phyloP scores from a whole-genome alignment of 106 monocot species.

The Iris macrosiphon region DNA sequence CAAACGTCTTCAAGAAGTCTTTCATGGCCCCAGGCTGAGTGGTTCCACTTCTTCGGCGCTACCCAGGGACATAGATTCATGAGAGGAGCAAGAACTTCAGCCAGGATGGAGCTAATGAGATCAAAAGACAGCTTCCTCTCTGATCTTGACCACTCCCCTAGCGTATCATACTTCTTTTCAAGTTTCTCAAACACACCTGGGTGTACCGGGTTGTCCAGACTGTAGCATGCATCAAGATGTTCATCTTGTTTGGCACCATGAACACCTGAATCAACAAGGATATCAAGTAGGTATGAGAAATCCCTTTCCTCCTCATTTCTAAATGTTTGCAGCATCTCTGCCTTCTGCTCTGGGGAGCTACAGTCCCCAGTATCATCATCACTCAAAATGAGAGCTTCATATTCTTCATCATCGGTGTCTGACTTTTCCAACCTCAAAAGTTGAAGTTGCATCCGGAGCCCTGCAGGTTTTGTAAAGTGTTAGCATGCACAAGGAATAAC shows the following conservation, averaged over 20 bases:
- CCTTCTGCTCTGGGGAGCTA: neutral
- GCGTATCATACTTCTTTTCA: slow-evolving; percentile 42
- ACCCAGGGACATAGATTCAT: slow-evolving; percentile 44
- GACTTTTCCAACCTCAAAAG: slow-evolving; percentile 37
- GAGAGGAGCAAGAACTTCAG: slow-evolving; percentile 22
- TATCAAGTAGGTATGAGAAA: slow-evolving; percentile 57
- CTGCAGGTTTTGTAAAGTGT: slow-evolving; percentile 16
- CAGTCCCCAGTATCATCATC: slow-evolving; percentile 11
- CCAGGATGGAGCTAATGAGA: slow-evolving; percentile 41
- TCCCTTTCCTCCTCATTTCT: slow-evolving; percentile 58
- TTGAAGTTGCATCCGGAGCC: slow-evolving; percentile 40
- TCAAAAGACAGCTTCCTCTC: slow-evolving; percentile 83
- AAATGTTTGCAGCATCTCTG: slow-evolving; percentile 15
- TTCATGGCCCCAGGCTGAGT: slow-evolving; percentile 6
- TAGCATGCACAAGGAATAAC: neutral
- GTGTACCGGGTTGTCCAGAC: slow-evolving; percentile 24
- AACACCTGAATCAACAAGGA: slow-evolving; percentile 48
- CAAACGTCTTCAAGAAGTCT: slow-evolving; percentile 53
- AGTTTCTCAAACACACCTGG: slow-evolving; percentile 53
- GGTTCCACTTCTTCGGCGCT: slow-evolving; percentile 10
- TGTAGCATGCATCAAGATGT: slow-evolving; percentile 11
- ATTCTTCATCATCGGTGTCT: slow-evolving; percentile 12
- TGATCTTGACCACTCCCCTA: slow-evolving; percentile 41
- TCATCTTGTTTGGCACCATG: slow-evolving; percentile 10
- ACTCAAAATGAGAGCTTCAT: slow-evolving; percentile 7